Conservation (phyloP, 495 filamentous ascomycete genomes). For the Aspergillus avenaceus region DNA sequence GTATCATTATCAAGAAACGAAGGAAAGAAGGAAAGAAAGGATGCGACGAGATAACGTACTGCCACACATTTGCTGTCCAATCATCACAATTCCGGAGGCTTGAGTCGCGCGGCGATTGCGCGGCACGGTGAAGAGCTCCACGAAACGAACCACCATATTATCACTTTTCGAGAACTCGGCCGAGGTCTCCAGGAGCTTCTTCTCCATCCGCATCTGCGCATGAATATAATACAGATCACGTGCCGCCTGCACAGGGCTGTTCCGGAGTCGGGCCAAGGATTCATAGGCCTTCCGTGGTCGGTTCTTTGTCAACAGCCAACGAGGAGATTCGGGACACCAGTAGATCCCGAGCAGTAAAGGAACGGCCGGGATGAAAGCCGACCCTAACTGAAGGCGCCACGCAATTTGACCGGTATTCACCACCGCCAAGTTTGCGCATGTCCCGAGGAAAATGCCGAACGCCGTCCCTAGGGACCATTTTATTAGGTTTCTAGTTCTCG, state of each 20-base stretch:
- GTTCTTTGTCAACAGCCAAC: constrained; percentile 63
- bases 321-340: constrained; percentile 54
- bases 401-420: constrained; percentile 45
- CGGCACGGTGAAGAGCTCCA: constrained; percentile 54
- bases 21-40: background rate
- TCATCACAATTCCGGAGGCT: constrained; percentile 52
- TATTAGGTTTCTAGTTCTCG: no score
- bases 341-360: constrained; percentile 62
- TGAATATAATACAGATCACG: constrained; percentile 75
- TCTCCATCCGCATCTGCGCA: constrained; percentile 45
- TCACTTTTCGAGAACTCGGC: constrained; percentile 26
- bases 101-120: constrained; percentile 53
- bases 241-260: constrained; percentile 65
- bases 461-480: constrained; percentile 51
- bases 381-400: constrained; percentile 74
- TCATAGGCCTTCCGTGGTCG: constrained; percentile 58
- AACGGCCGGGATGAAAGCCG: constrained; percentile 71
- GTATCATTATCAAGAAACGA: background rate
- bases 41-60: constrained; percentile 22
- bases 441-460: constrained; percentile 70
- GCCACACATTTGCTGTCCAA: constrained; percentile 80
- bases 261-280: constrained; percentile 58
- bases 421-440: constrained; percentile 63
- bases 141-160: constrained; percentile 19
- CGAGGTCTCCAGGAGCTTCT: constrained; percentile 27